Evolutionary conservation across 805 yeast species (phyloP).

Genomic region (Priceomyces medius): DNA sequence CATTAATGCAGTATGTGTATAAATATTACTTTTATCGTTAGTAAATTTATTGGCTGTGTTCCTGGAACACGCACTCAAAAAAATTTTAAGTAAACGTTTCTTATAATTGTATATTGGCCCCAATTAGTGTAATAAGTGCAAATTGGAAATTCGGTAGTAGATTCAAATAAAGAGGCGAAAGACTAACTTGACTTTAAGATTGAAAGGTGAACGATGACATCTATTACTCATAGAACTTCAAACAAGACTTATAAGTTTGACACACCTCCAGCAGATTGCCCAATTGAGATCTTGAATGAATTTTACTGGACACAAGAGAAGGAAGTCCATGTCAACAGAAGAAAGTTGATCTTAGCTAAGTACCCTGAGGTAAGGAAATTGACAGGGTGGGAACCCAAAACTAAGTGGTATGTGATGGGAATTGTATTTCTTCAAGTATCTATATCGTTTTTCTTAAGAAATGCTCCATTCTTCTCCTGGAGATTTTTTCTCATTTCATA

Average conservation of each 20-base stretch:
- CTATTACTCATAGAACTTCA: conserved; percentile 26
- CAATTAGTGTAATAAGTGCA: neutral
- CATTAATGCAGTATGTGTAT: too few relatives aligned
- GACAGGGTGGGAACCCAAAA: conserved; percentile 82
- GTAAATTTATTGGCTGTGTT: neutral
- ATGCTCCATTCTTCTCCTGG: conserved; percentile 51
- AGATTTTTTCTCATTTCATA: conserved; percentile 66
- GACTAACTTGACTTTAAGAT: too few relatives aligned
- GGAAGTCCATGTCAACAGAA: conserved; percentile 77
- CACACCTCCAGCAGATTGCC: conserved; percentile 42
- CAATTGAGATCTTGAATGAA: conserved; percentile 49
- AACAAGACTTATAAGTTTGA: conserved; percentile 28
- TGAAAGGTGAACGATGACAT: neutral
- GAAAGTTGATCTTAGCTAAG: conserved; percentile 69
- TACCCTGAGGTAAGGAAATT: conserved; percentile 79
- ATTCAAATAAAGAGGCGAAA: too few relatives aligned
- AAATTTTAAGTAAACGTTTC: neutral
- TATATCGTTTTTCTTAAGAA: conserved; percentile 59
- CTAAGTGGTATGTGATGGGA: conserved; percentile 68
- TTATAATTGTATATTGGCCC: neutral
- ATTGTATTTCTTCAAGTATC: conserved; percentile 71
- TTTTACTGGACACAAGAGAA: conserved; percentile 81
- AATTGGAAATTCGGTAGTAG: too few relatives aligned
- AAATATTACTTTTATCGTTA: too few relatives aligned
- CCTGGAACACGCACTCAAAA: neutral